Base-by-base conservation (phyloP, 192 early-diverging fungal genomes). In the Tieghemiomyces parasiticus region DNA sequence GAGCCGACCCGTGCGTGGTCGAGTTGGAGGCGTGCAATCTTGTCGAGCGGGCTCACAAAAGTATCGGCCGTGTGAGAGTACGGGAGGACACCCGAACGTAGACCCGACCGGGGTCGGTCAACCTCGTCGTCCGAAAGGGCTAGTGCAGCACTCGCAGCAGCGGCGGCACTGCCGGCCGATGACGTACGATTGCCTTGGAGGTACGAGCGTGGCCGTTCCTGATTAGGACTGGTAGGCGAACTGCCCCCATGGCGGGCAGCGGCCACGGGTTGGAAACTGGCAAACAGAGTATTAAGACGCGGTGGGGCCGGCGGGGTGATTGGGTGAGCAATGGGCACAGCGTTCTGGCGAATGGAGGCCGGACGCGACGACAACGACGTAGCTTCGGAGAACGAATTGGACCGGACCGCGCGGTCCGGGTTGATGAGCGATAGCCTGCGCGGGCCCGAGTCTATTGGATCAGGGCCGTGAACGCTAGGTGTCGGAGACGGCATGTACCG, bases 201-300 rank as follows among this genome's bases (percentile, higher is more conserved):
- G n/a, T n/a, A n/a, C n/a, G n/a, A n/a, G n/a, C n/a, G n/a, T n/a
- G n/a, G n/a, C n/a, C n/a, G n/a, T n/a, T n/a, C n/a, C n/a, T n/a
- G 29, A 14, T 31, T 29, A 31, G 54, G 54, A 4, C 31, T 34
- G 20, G 12, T 33, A 12, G 54, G 54, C n/a, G n/a, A n/a, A n/a
- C n/a, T n/a, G n/a, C n/a, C n/a, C n/a, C n/a, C 20, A 9, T 20
- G 2, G 20, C 14, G 12, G 20, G 16, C 13, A 1, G 54, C 14
- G 1, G 54, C 12, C 54, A 56, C 33, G 54, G 54, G 54, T 24
- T 56, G 54, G 32, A 56, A 56, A 56, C 33, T 56, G 20, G 54
- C 32, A 34, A 56, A 56, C 14, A 56, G 34, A 24, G 54, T 56
- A 24, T 56, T 56, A 16, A 56, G 34, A 24, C 54, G 54, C 4